phyloP scores from a whole-genome alignment of 2,329 filamentous ascomycete genomes.

The Gnomoniopsis smithogilvyi region DNA sequence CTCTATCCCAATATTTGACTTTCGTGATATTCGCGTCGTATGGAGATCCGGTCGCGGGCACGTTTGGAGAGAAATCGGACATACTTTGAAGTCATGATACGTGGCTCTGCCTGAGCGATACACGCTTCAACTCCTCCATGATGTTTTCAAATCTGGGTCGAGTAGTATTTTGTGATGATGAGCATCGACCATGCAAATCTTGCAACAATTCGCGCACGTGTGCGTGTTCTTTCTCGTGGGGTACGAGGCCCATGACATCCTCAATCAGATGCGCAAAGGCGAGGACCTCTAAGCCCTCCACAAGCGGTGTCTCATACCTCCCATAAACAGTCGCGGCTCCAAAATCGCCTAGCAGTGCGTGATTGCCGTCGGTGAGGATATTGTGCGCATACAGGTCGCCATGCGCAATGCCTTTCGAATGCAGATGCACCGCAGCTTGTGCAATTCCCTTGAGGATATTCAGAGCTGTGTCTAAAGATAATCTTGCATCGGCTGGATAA shows the following conservation, averaged over 20 bases:
- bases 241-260: conserved; percentile 37
- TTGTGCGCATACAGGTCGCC: conserved; percentile 48
- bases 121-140: conserved; percentile 18
- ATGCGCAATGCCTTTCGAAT: conserved; percentile 39
- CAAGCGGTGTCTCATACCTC: conserved; percentile 14
- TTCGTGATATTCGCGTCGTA: no score
- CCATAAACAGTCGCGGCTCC: conserved; percentile 44
- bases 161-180: conserved; percentile 21
- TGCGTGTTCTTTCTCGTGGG: conserved; percentile 1
- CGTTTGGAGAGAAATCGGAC: no score
- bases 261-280: conserved; percentile 46
- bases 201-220: conserved; percentile 21
- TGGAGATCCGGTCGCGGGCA: no score
- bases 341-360: conserved; percentile 45
- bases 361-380: conserved; percentile 38
- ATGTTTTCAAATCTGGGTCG: conserved; percentile 33
- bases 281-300: conserved; percentile 44
- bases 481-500: conserved; percentile 29
- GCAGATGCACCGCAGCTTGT: conserved; percentile 40
- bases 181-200: conserved; percentile 28
- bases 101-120: conserved; percentile 15
- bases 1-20: no score
- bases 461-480: conserved; percentile 30
- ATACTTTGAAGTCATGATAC: background rate
- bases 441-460: conserved; percentile 38